Conservation (phyloP, 1,139 yeast genomes). For the Zygotorulaspora mrakii region DNA sequence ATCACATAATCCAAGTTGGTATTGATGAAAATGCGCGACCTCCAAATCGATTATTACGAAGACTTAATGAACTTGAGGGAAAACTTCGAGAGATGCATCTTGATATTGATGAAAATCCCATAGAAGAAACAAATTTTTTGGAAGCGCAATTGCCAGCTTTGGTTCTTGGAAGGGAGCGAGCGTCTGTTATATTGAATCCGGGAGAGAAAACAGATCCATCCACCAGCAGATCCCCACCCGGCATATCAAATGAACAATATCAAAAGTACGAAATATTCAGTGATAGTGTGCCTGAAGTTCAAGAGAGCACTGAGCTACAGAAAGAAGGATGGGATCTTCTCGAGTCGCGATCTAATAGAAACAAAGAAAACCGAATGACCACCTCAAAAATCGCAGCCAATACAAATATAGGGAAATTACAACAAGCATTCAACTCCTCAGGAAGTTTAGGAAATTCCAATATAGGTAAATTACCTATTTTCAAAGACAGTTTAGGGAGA, state of each 20-base stretch:
- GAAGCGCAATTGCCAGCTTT: conserved; percentile 7
- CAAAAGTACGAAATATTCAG: conserved; percentile 30
- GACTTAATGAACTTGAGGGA: conserved; percentile 50
- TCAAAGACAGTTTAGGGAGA: conserved; percentile 40
- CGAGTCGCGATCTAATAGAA: conserved; percentile 49
- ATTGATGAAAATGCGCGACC: conserved; percentile 64
- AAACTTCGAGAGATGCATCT: conserved; percentile 20
- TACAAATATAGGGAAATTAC: conserved; percentile 19
- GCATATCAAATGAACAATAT: conserved; percentile 29
- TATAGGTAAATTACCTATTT: conserved; percentile 42
- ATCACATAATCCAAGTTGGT: conserved; percentile 60
- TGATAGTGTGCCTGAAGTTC: conserved; percentile 17
- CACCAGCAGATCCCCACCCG: conserved; percentile 11
- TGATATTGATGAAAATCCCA: conserved; percentile 5
- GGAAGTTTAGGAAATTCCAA: neutral
- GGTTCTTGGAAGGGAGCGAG: conserved; percentile 34
- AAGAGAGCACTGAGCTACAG: conserved; percentile 6
- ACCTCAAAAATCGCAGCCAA: conserved; percentile 54
- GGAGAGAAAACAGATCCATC: conserved; percentile 24
- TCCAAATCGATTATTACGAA: conserved; percentile 46
- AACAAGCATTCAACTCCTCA: conserved; percentile 12
- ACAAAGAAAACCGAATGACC: conserved; percentile 60
- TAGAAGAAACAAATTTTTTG: conserved; percentile 5
- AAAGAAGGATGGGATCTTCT: conserved; percentile 47
- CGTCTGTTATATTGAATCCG: conserved; percentile 33